Conservation (phyloP, 305 asterid species). For the Fraxinus nigra region DNA sequence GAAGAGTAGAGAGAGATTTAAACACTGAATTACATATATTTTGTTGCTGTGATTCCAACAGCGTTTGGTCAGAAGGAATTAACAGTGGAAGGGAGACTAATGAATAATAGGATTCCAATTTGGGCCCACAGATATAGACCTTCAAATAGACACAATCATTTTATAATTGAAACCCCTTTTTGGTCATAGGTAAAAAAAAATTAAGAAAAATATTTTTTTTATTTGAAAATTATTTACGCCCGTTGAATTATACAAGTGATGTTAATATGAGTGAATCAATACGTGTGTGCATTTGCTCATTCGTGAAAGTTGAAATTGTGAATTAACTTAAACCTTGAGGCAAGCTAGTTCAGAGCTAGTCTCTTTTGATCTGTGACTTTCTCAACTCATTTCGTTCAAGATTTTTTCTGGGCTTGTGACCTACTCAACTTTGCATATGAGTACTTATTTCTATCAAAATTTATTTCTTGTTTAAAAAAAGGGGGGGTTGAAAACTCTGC, state of each 20-base stretch:
- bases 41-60: background rate
- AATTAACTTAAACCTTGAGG: background rate
- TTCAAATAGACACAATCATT: background rate
- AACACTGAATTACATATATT: background rate
- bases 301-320: too few species aligned
- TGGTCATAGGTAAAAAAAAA: background rate
- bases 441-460: background rate
- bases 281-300: too few species aligned
- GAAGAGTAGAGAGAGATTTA: background rate
- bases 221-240: too few species aligned
- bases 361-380: background rate
- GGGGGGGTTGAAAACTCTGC: too few species aligned
- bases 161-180: background rate
- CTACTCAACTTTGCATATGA: background rate
- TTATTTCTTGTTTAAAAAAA: too few species aligned
- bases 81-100: background rate
- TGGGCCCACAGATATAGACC: background rate
- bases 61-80: background rate
- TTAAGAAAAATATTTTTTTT: too few species aligned
- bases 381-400: background rate
- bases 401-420: background rate
- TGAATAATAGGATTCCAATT: background rate
- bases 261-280: too few species aligned
- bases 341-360: too few species aligned
- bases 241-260: too few species aligned